phyloP scores from a whole-genome alignment of 164 flowering plant species.

The Malania oleifera region DNA sequence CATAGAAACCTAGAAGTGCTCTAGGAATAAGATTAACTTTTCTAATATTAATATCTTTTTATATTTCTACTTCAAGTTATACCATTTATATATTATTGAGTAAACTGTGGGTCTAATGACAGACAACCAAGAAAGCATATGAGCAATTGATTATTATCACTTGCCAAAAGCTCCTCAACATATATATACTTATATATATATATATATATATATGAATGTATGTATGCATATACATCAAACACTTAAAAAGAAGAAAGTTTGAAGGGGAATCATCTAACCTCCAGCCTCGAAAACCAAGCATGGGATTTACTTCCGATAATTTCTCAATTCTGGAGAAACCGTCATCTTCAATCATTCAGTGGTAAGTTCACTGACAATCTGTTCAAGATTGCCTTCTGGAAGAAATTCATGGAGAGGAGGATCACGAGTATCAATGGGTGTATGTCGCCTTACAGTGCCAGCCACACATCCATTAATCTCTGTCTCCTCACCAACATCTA shows the following conservation, averaged over 20 bases:
- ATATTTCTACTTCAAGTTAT: too few relatives aligned
- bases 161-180: too few relatives aligned
- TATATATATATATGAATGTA: too few relatives aligned
- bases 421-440: constrained; percentile 81
- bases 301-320: constrained; percentile 95
- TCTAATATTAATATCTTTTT: too few relatives aligned
- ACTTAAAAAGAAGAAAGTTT: background rate
- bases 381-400: constrained; percentile 91
- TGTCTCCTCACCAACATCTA: constrained; percentile 49
- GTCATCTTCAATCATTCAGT: constrained; percentile 76
- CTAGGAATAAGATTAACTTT: too few relatives aligned
- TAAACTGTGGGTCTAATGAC: too few relatives aligned
- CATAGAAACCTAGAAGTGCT: too few relatives aligned
- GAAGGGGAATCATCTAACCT: constrained; percentile 43
- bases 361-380: constrained; percentile 68
- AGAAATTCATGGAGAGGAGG: constrained; percentile 90
- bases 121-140: too few relatives aligned
- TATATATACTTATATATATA: too few relatives aligned
- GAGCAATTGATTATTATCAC: too few relatives aligned
- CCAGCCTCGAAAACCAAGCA: constrained; percentile 99
- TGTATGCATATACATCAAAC: too few relatives aligned
- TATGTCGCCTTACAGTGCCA: constrained; percentile 82
- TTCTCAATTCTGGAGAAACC: constrained; percentile 78
- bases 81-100: too few relatives aligned
- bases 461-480: constrained; percentile 71